Conservation (phyloP, 2,329 filamentous ascomycete genomes). For the Ciborinia camelliae region DNA sequence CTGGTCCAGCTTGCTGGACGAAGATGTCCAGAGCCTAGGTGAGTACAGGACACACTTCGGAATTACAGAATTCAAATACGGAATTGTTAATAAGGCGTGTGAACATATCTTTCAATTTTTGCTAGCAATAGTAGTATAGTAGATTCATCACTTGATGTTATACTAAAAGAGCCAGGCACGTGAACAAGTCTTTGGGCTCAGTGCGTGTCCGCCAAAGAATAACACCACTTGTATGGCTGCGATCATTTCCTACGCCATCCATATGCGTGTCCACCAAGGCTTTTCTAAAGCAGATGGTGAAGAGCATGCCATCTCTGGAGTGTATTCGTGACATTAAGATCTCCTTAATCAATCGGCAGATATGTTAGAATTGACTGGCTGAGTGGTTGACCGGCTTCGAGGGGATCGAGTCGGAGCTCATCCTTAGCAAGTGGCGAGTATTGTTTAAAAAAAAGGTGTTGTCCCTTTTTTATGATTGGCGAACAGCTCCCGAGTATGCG, state of each 20-base stretch:
- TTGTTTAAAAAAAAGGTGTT: background rate
- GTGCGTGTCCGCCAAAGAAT: background rate
- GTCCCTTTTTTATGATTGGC: background rate
- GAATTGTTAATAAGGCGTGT: background rate
- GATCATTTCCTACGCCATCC: background rate
- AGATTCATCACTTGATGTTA: conserved; percentile 7
- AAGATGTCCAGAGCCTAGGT: background rate
- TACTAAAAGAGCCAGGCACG: background rate
- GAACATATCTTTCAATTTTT: background rate
- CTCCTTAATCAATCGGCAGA: background rate
- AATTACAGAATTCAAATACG: background rate
- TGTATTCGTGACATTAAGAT: background rate
- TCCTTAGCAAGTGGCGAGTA: background rate
- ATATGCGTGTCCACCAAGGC: background rate
- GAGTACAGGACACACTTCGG: background rate
- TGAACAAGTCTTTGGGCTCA: background rate
- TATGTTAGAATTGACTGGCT: no score
- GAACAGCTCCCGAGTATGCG: background rate
- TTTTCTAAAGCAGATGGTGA: background rate
- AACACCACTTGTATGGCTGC: background rate
- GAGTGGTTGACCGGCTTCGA: background rate
- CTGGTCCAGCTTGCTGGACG: background rate
- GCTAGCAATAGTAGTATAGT: background rate
- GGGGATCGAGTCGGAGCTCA: background rate
- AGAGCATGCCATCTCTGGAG: background rate